Conservation (phyloP, 2,329 filamentous ascomycete genomes). For the Neospermospora avenae region DNA sequence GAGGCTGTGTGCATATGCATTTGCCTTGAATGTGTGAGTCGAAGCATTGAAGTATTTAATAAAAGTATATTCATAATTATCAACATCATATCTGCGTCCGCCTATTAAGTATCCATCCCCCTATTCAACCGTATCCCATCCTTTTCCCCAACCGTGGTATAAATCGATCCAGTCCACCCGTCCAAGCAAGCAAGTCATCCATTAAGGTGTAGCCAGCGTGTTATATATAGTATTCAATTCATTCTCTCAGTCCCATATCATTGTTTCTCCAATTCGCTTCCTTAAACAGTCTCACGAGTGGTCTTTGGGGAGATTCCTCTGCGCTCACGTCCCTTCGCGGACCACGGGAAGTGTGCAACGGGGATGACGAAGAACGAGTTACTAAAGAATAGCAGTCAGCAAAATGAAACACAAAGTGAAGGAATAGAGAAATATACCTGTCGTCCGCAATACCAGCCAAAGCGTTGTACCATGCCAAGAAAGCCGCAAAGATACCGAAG, state of each 20-base stretch:
- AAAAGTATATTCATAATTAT: not conserved
- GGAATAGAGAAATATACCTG: slow-evolving; percentile 44
- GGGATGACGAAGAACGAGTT: slow-evolving; percentile 88
- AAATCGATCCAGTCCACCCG: not conserved
- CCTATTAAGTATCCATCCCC: not conserved
- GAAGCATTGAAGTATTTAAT: no score
- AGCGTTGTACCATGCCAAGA: slow-evolving; percentile 84
- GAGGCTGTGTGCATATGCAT: no score
- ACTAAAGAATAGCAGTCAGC: slow-evolving; percentile 43
- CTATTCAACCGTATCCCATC: not conserved
- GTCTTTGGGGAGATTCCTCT: slow-evolving; percentile 42
- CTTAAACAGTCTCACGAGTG: slow-evolving; percentile 36
- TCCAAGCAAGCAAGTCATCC: not conserved
- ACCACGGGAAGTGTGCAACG: slow-evolving; percentile 94
- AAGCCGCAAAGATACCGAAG: slow-evolving; percentile 78
- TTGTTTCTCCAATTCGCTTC: not conserved
- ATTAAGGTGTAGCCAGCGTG: not conserved
- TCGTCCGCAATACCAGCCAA: slow-evolving; percentile 76
- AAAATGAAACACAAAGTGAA: not conserved
- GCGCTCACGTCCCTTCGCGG: slow-evolving; percentile 65
- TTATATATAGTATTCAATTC: not conserved
- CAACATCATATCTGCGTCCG: not conserved
- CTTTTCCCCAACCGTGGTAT: not conserved
- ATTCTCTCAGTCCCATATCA: not conserved
- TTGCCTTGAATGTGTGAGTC: no score